Evolutionary conservation across 148 eudicot genomes (phyloP).

Genomic region (Chenopodium suecicum): DNA sequence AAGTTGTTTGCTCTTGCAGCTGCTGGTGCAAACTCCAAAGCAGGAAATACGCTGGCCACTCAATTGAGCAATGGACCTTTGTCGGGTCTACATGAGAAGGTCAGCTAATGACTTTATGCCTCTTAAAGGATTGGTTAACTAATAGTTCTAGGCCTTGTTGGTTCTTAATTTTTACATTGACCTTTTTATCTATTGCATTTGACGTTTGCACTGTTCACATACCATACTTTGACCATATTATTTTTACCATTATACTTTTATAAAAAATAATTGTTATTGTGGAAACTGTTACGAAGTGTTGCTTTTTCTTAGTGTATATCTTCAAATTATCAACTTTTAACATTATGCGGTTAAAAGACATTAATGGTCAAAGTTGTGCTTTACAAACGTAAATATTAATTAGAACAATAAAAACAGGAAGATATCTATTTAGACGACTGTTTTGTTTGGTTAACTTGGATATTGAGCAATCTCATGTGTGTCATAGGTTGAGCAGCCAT

Average conservation of each 20-base stretch:
- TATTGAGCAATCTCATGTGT: conserved; percentile 15
- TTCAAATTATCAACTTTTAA: no score
- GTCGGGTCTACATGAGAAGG: conserved; percentile 81
- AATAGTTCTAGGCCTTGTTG: neutral
- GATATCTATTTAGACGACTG: neutral
- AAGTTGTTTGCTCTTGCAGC: conserved; percentile 75
- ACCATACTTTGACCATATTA: no score
- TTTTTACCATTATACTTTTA: no score
- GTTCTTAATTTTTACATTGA: neutral
- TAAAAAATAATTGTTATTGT: no score
- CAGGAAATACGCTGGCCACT: conserved; percentile 57
- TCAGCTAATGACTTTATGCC: conserved; percentile 20
- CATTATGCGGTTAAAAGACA: no score
- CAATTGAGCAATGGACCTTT: conserved; percentile 82
- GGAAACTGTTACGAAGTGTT: no score
- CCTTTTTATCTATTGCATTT: no score
- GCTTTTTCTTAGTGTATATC: no score
- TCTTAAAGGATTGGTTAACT: neutral
- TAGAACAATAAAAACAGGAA: no score
- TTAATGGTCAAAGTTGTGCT: no score
- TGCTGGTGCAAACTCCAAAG: conserved; percentile 67
- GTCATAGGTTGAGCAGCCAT: conserved; percentile 74
- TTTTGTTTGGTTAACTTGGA: conserved; percentile 10
- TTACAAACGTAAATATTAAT: no score
- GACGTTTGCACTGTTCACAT: no score